A percentile compares a stretch with the other conserved stretches of the same genome.
Conservation (phyloP, 352 stramenopile genomes). For the Phytophthora tubulina region DNA sequence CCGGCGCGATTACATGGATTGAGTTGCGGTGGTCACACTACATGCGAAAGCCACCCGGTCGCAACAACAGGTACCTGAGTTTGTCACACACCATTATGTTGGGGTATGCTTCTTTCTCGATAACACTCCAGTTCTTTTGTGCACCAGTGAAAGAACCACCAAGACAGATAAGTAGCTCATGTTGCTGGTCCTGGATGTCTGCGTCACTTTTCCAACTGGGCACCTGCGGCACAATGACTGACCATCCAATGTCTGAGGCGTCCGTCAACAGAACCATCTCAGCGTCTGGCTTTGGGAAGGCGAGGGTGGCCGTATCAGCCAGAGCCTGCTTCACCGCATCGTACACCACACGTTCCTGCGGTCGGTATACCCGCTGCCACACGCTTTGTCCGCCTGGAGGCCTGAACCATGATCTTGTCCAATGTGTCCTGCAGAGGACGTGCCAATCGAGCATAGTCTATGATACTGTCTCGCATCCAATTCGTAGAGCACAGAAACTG, state of each 20-base stretch:
- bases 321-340: constrained; percentile 15
- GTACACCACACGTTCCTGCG: constrained; percentile 13
- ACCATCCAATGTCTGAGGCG: constrained; percentile 2
- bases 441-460: constrained; percentile 12
- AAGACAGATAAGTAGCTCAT: constrained; percentile 18
- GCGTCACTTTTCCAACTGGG: constrained; percentile 6
- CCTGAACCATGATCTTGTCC: neutral
- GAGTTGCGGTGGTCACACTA: constrained; percentile 5
- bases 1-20: constrained; percentile 1
- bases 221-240: constrained; percentile 4
- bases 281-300: constrained; percentile 20
- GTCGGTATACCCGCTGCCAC: constrained; percentile 12
- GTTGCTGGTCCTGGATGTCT: constrained; percentile 17
- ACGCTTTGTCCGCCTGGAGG: constrained; percentile 8
- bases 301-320: constrained; percentile 16
- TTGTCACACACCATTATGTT: constrained; percentile 9
- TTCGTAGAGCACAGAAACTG: constrained; percentile 27
- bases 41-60: neutral
- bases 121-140: constrained; percentile 17
- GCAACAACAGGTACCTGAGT: constrained; percentile 12
- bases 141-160: constrained; percentile 15
- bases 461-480: constrained; percentile 14
- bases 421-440: constrained; percentile 10
- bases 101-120: neutral
- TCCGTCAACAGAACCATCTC: constrained; percentile 8